Evolutionary conservation across 352 stramenopile genomes (phyloP).

Genomic region (Blastocystis hominis): DNA sequence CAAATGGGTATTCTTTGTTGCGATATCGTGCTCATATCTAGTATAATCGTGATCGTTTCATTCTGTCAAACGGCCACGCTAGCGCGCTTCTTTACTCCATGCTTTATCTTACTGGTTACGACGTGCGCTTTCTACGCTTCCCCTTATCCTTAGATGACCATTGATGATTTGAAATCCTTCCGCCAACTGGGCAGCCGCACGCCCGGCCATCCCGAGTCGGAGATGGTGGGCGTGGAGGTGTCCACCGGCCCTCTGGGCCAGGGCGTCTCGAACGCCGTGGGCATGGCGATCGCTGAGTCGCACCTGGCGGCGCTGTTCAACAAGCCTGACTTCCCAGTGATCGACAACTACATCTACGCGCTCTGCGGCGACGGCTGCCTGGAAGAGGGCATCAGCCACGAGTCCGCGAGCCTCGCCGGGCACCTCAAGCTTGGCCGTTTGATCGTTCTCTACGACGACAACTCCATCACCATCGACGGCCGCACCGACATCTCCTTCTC

Average conservation of each 20-base stretch:
- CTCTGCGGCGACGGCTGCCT: conserved; percentile 97
- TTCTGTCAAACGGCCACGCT: conserved; percentile 94
- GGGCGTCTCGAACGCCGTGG: conserved; percentile 94
- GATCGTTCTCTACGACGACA: conserved; percentile 98
- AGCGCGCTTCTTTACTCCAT: conserved; percentile 97
- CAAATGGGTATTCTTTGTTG: conserved; percentile 76
- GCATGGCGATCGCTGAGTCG: conserved; percentile 88
- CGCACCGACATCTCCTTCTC: conserved; percentile 88
- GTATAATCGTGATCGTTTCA: conserved; percentile 94
- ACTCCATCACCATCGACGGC: conserved; percentile 98
- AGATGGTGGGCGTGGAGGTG: conserved; percentile 78
- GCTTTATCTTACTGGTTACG: conserved; percentile 90
- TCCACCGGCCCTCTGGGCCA: conserved; percentile 89
- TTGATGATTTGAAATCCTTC: conserved; percentile 95
- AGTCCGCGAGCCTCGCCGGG: conserved; percentile 86
- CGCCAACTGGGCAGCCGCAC: conserved; percentile 85
- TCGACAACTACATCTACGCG: conserved; percentile 96
- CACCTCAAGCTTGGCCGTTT: conserved; percentile 93
- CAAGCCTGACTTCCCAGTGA: conserved; percentile 80
- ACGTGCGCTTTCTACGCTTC: conserved; percentile 64
- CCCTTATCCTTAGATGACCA: conserved; percentile 59
- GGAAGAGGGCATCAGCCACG: conserved; percentile 89
- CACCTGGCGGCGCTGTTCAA: conserved; percentile 95
- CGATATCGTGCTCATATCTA: conserved; percentile 72
- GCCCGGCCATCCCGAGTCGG: conserved; percentile 91